Base-by-base conservation (phyloP, 257 asterid species). In the Lantana camara region DNA sequence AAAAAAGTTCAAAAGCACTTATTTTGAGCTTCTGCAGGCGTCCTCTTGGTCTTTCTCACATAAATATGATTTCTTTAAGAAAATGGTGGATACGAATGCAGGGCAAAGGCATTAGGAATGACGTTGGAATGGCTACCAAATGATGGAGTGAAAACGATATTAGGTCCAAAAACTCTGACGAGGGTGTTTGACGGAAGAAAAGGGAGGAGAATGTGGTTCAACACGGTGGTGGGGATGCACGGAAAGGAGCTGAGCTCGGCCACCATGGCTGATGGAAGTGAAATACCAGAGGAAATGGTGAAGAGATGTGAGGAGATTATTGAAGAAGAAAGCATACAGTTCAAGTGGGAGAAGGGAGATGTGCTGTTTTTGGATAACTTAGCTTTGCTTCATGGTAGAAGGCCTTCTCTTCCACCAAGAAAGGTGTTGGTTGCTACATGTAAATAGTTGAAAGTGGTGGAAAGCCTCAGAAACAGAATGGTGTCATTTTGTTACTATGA, bases 281-380 rank as follows among this genome's bases (percentile, higher is more conserved):
- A 85, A 66, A 85, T 90, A 60, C 86, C 91, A 0, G 55, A 27
- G 14, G 1, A 79, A 6, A 51, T 87, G 0, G 97, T 85, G 63
- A 87, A 81, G 76, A 80, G 91, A 54, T 83, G 95, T 65, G 95
- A 47, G 48, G 88, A 90, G 75, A 90, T 90, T 9, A 87, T 90
- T 45, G 97, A 87, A 68, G 97, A 90, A 64, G 97, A 90, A 60
- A 90, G 97, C 77, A 90, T 90, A 32, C 97, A 90, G 29, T 90
- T 87, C 90, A 90, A 81, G 71, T 90, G 97, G 97, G 74, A 85
- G 37, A 90, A 83, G 73, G 91, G 94, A 0, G 97, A 90, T 69
- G 84, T 87, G 7, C 78, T 90, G 21, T 87, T 90, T 72, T 62
- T 87, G 59, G 97, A 90, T 60, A 90, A 90, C 34, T 59, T 68